Evolutionary conservation across 352 stramenopile species (phyloP), one percentile per base, ranked within the genome.

Genomic region (Phytophthora brassicae): DNA sequence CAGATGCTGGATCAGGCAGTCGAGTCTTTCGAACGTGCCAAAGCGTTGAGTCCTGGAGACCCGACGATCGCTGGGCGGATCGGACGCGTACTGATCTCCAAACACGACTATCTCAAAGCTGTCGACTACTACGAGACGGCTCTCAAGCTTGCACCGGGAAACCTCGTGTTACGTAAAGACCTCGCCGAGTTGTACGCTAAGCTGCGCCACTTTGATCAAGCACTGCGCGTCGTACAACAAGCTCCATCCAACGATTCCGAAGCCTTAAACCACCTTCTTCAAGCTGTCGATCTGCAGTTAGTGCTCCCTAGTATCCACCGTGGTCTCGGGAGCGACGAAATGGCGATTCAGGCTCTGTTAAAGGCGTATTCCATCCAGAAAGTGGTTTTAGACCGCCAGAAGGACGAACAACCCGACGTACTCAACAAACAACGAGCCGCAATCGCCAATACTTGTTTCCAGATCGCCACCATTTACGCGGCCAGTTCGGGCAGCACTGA

Each of bases 91-190:
- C 75, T 98, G 19, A 87, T 97, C 54, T 82, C 88, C 26, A 98
- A 95, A 55, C 94, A 98, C 65, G 90, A 98, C 73, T 98, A 97
- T 66, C 59, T 89, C 48, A 89, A 94, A 55, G 94, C 94, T 20
- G 82, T 98, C 7, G 89, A 97, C 24, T 98, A 98, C 76, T 98
- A 98, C 67, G 85, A 97, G 55, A 90, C 81, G 24, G 90, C 93
- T 12, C 63, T 98, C 39, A 84, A 93, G 41, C 70, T 93, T 33
- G 72, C 84, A 16, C 81, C 88, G 12, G 63, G 67, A 16, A 95
- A 94, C 55, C 75, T 92, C 16, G 63, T 88, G 39, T 58, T 98
- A 12, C 83, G 91, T 17, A 92, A 92, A 60, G 92, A 98, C 64
- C 75, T 98, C 4, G 89, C 89, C 1, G 84, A 92, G 58, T 64